Evolutionary conservation across 306 rosid species (phyloP).

Genomic region (Casuarina glauca): DNA sequence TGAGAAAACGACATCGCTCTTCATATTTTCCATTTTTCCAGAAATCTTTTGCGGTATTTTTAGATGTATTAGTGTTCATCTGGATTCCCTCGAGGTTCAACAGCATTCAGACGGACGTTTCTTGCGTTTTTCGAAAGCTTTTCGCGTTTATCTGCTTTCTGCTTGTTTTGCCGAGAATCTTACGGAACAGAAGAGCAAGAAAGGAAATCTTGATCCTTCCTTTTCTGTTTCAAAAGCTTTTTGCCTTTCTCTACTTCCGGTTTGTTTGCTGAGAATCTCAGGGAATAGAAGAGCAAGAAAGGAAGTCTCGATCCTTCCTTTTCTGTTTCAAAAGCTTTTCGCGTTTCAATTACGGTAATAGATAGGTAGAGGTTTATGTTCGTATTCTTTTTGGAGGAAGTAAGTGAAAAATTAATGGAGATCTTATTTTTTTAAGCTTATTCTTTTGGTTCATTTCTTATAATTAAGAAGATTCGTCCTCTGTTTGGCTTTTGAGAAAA

Average conservation of each 20-base stretch:
- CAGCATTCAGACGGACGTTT: background rate
- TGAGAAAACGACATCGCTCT: background rate
- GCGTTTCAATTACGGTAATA: too few species aligned
- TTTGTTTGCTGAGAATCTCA: background rate
- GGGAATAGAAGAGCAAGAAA: background rate
- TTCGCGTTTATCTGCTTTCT: background rate
- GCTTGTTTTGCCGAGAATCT: too few species aligned
- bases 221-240: background rate
- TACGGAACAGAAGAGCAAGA: too few species aligned
- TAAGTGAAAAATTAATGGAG: background rate
- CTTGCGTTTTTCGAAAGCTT: too few species aligned
- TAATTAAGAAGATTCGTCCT: background rate
- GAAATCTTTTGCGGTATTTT: background rate
- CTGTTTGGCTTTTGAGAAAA: constrained; percentile 5
- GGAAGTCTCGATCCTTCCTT: background rate
- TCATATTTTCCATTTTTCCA: background rate
- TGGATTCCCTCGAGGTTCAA: background rate
- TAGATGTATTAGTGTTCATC: background rate
- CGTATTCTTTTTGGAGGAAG: background rate
- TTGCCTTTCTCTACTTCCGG: background rate
- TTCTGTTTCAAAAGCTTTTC: too few species aligned
- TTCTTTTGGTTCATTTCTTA: background rate
- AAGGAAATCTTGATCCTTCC: too few species aligned
- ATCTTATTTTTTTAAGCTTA: background rate
- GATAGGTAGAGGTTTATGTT: too few species aligned